These are phyloP conservation scores for Bruguiera hainesii DNA, from an alignment of 441 rosid genomes.

Conservation along the genomic window DNA sequence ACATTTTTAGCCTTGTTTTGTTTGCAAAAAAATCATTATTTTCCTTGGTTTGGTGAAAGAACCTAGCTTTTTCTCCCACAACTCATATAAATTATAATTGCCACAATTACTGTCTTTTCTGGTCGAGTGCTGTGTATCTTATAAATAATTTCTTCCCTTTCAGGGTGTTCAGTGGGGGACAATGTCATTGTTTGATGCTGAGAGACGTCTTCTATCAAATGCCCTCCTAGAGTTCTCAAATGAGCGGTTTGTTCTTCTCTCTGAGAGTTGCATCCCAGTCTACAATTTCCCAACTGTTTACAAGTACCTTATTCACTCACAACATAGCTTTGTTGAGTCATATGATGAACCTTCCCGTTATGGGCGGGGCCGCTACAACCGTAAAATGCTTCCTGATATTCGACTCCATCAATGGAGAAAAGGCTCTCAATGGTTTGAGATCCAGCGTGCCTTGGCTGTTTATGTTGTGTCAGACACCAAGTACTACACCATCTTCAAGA, in stretches of 20 bases:
- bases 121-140: not conserved
- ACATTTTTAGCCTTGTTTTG: not conserved
- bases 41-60: not conserved
- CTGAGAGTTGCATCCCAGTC: conserved; percentile 94
- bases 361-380: conserved; percentile 91
- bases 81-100: not conserved
- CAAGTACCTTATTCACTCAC: conserved; percentile 64
- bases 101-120: not conserved
- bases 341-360: conserved; percentile 87
- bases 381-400: conserved; percentile 81
- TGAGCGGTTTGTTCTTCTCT: conserved; percentile 84
- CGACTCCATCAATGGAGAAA: conserved; percentile 83
- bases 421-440: conserved; percentile 98
- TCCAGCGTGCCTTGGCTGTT: conserved; percentile 59
- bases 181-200: conserved; percentile 64
- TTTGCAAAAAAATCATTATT: not conserved
- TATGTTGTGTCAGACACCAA: conserved; percentile 66
- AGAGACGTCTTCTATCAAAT: conserved; percentile 85
- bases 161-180: conserved; percentile 90
- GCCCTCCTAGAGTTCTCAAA: conserved; percentile 85
- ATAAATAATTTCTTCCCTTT: not conserved
- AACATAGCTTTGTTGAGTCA: conserved; percentile 79
- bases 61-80: not conserved
- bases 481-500: conserved; percentile 63
- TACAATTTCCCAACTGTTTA: conserved; percentile 75